Percentiles rank a stretch among this genome's conserved stretches.
Conservation (phyloP, 139 green algal species). For the Chlorella vulgaris region DNA sequence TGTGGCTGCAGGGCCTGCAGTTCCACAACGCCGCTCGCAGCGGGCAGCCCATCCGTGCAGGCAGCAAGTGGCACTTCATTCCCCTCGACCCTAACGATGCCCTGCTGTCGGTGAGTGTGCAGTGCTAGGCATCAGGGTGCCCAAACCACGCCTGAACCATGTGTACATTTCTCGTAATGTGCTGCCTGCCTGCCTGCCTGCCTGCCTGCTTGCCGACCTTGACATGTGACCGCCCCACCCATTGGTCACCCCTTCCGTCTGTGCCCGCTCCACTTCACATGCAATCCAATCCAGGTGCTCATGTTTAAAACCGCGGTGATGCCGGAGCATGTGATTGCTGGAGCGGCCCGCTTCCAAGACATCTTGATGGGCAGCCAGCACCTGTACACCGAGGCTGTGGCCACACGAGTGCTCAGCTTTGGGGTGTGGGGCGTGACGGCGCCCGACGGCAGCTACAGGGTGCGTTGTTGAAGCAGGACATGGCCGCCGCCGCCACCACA, state of each 20-base stretch:
- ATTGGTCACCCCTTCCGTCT: neutral
- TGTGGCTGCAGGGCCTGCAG: slow-evolving; percentile 18
- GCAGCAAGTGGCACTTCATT: slow-evolving; percentile 3
- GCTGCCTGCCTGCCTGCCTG: too few relatives aligned
- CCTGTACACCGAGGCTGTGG: slow-evolving; percentile 5
- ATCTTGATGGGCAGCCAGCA: neutral
- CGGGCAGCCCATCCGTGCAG: neutral
- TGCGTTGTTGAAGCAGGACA: neutral
- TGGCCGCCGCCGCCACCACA: neutral
- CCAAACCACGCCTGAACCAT: too few relatives aligned
- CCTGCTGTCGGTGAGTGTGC: slow-evolving; percentile 2
- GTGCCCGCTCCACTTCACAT: neutral
- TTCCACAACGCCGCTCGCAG: slow-evolving; percentile 3
- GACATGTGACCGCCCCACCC: neutral
- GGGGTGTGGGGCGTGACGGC: slow-evolving; percentile 9
- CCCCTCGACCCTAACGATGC: slow-evolving; percentile 19
- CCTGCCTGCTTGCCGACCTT: neutral
- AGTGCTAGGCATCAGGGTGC: too few relatives aligned
- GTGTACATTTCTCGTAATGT: too few relatives aligned
- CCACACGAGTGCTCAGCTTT: neutral
- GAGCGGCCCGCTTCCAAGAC: slow-evolving; percentile 21
- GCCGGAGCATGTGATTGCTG: slow-evolving; percentile 15
- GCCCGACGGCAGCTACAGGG: neutral
- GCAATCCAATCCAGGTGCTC: slow-evolving; percentile 8
- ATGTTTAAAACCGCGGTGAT: slow-evolving; percentile 12